Evolutionary conservation across 2,329 filamentous ascomycete genomes (phyloP).

Genomic region (Nannizzia gypsea): DNA sequence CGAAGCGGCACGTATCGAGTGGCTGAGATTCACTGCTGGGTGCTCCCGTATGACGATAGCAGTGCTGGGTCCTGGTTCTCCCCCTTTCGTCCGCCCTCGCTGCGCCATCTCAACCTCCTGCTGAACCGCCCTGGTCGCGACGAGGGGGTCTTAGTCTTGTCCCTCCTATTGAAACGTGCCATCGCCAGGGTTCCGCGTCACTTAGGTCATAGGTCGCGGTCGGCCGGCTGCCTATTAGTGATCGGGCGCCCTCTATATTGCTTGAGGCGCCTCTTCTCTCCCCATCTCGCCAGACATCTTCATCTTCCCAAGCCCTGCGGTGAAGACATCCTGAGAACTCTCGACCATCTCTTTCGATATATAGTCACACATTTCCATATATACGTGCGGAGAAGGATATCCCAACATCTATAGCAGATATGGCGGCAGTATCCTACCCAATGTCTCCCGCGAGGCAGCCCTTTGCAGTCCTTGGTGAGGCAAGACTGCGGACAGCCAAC

Average conservation of each 20-base stretch:
- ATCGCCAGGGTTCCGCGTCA: neutral
- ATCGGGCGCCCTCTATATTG: neutral
- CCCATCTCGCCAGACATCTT: neutral
- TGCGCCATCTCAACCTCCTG: neutral
- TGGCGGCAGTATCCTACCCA: slow-evolving; percentile 20
- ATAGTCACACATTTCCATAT: neutral
- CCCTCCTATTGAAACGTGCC: neutral
- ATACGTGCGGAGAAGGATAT: neutral
- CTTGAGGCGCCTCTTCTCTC: neutral
- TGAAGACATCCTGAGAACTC: too few species aligned
- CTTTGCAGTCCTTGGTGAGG: slow-evolving; percentile 22
- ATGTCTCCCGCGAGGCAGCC: slow-evolving; percentile 21
- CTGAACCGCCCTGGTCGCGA: neutral
- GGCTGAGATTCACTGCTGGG: neutral
- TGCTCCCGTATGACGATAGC: neutral
- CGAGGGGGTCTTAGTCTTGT: neutral
- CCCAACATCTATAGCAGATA: slow-evolving; percentile 8
- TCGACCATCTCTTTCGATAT: neutral
- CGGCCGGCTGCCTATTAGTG: neutral
- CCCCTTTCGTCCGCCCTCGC: neutral
- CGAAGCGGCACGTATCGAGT: neutral
- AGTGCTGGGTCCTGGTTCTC: neutral
- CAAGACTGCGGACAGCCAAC: slow-evolving; percentile 22
- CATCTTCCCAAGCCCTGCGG: too few species aligned
- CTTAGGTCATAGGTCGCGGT: neutral